Evolutionary conservation across 148 eudicot genomes (phyloP), one percentile per base, ranked within the genome.

Genomic region (Vaccinium darrowii): DNA sequence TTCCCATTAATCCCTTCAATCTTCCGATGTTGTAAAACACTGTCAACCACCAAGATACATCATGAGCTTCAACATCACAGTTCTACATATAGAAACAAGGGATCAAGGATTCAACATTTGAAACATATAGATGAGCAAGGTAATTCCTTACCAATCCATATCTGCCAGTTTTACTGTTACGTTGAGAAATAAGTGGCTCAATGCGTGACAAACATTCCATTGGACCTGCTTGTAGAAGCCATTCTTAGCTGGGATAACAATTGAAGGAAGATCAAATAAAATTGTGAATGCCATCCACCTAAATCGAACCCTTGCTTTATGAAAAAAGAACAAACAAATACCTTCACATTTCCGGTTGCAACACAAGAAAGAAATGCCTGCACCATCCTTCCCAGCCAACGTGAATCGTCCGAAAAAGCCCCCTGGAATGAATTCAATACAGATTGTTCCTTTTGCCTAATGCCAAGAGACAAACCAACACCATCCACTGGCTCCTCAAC

Each of bases 201-300:
- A 88, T 79, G 99, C 98, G 82, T 94, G 98, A 79, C 98, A 97
- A 78, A 93, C 99, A 91, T 97, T 97, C 99, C 99, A 97, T 88
- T 95, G 98, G 84, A 97, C 99, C 99, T 96, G 94, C 82, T 71
- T 47, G 76, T 54, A 51, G 84, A 89, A 50, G 63, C 62, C 57
- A 76, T 13, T 30, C 65, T 80, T 49, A 87, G 72, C 51, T 30
- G 36, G 53, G 25, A 81, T 49, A 56, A 30, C 53, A 78, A 71
- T 21, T 63, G 82, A 52, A 36, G 36, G 30, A 19, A 11, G 54
- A 67, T 16, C 0, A 36, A 79, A 15, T 12, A 57, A 73, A 72
- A 72, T 30, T 14, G 30, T 47, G 49, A 43, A 73, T 80, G 33
- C 23, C 52, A 5, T 7, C 25, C 56, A 12, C 8, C 7, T 5